Evolutionary conservation across 805 yeast species (phyloP).

Genomic region (Danielia reshetovae): DNA sequence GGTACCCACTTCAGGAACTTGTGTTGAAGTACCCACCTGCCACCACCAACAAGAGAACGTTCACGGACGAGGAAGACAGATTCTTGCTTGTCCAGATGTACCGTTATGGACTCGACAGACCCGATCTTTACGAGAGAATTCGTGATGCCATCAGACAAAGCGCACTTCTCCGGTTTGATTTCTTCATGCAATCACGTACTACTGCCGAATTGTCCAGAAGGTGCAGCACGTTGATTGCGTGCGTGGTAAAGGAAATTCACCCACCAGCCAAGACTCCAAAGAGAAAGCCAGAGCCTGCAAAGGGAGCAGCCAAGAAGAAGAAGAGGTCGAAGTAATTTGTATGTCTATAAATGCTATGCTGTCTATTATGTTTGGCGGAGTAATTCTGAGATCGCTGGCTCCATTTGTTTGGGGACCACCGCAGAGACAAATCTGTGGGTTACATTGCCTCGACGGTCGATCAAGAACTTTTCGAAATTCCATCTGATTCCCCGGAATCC

Average conservation of each 20-base stretch:
- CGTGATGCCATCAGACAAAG: slow-evolving; percentile 69
- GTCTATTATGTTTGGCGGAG: slow-evolving; percentile 1
- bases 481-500: slow-evolving; percentile 54
- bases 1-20: slow-evolving; percentile 77
- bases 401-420: slow-evolving; percentile 62
- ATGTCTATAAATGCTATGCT: neutral
- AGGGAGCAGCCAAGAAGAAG: slow-evolving; percentile 6
- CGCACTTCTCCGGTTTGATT: slow-evolving; percentile 81
- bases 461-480: slow-evolving; percentile 76
- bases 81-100: slow-evolving; percentile 77
- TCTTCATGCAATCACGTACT: slow-evolving; percentile 77
- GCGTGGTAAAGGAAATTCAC: slow-evolving; percentile 62
- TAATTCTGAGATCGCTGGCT: slow-evolving; percentile 23
- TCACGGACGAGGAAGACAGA: slow-evolving; percentile 87
- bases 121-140: slow-evolving; percentile 73
- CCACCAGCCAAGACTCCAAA: slow-evolving; percentile 6
- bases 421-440: slow-evolving; percentile 60
- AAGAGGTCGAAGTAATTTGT: slow-evolving; percentile 3
- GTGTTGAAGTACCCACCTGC: slow-evolving; percentile 69
- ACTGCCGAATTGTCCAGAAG: slow-evolving; percentile 77
- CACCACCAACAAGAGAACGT: slow-evolving; percentile 56
- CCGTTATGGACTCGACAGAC: slow-evolving; percentile 74
- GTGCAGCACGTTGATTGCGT: slow-evolving; percentile 70
- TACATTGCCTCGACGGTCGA: slow-evolving; percentile 56
- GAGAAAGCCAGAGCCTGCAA: slow-evolving; percentile 4